Evolutionary conservation across 2,329 filamentous ascomycete species (phyloP).

Genomic region (Rhynchosporium secalis): DNA sequence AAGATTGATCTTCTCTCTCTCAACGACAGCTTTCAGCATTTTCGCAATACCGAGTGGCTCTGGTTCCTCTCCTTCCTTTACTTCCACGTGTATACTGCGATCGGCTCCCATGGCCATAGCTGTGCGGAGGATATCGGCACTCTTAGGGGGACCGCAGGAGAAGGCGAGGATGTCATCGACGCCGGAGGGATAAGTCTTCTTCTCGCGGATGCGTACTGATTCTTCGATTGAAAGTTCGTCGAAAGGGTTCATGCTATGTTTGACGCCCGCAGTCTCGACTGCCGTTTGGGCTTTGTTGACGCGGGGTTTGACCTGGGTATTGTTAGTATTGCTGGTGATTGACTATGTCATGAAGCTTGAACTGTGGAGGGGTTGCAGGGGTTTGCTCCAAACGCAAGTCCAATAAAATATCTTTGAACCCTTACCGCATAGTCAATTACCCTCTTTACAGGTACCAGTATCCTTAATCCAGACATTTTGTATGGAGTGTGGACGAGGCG

Average conservation of each 20-base stretch:
- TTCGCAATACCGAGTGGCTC: slow-evolving; percentile 95
- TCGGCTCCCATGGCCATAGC: slow-evolving; percentile 99
- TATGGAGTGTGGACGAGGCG: not conserved
- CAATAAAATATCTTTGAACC: slow-evolving; percentile 25
- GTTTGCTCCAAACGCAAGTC: not conserved
- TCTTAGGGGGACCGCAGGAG: slow-evolving; percentile 84
- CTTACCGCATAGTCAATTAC: slow-evolving; percentile 84
- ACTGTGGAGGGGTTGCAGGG: not conserved
- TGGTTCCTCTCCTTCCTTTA: slow-evolving; percentile 70
- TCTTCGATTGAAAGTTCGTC: slow-evolving; percentile 98
- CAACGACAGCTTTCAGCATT: slow-evolving; percentile 75
- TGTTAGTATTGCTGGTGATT: not conserved
- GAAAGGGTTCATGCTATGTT: slow-evolving; percentile 99
- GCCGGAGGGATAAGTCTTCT: slow-evolving; percentile 67
- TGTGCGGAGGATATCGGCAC: slow-evolving; percentile 84
- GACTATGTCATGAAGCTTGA: not conserved
- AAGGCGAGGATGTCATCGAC: slow-evolving; percentile 92
- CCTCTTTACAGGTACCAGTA: slow-evolving; percentile 79
- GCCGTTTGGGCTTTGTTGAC: slow-evolving; percentile 76
- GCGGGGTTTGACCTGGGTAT: slow-evolving; percentile 61
- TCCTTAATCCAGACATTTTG: slow-evolving; percentile 65
- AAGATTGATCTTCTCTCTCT: slow-evolving; percentile 84
- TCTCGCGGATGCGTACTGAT: slow-evolving; percentile 90
- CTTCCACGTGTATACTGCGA: slow-evolving; percentile 83
- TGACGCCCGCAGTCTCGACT: slow-evolving; percentile 89